Evolutionary conservation across 164 flowering plant species (phyloP).

Genomic region (Taxillus chinensis): DNA sequence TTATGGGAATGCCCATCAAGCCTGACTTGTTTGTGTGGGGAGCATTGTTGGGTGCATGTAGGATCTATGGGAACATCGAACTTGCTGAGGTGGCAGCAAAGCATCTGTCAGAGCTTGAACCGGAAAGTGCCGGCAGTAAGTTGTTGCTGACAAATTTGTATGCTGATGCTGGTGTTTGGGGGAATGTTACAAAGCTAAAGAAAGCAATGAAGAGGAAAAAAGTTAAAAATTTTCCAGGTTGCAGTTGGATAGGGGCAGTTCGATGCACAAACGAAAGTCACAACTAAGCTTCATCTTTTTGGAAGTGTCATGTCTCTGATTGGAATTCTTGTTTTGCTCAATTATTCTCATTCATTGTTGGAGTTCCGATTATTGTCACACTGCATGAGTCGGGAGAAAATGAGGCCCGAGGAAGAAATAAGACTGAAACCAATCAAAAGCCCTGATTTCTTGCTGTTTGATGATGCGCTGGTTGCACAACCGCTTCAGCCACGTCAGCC

Average conservation of each 20-base stretch:
- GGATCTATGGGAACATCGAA: conserved; percentile 57
- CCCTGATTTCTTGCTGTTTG: no score
- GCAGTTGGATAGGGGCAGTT: conserved; percentile 58
- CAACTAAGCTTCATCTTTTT: background rate
- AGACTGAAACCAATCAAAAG: no score
- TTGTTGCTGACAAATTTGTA: conserved; percentile 45
- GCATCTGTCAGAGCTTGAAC: conserved; percentile 55
- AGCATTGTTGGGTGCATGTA: conserved; percentile 75
- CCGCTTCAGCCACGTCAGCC: no score
- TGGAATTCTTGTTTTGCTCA: no score
- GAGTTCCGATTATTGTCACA: no score
- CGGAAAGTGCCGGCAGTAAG: conserved; percentile 45
- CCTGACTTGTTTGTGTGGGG: conserved; percentile 90
- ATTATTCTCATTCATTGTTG: no score
- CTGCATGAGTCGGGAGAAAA: no score
- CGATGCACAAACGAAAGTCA: conserved; percentile 1
- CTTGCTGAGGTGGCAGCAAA: conserved; percentile 61
- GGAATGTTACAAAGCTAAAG: conserved; percentile 42
- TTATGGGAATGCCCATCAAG: conserved; percentile 52
- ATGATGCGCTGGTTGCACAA: no score
- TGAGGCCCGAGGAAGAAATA: no score
- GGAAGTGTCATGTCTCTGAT: no score
- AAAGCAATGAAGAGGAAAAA: conserved; percentile 41
- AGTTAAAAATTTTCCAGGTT: conserved; percentile 37
- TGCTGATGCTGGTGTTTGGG: conserved; percentile 58